Conservation (phyloP, 345 rosid species). For the Streptanthus diversifolius region DNA sequence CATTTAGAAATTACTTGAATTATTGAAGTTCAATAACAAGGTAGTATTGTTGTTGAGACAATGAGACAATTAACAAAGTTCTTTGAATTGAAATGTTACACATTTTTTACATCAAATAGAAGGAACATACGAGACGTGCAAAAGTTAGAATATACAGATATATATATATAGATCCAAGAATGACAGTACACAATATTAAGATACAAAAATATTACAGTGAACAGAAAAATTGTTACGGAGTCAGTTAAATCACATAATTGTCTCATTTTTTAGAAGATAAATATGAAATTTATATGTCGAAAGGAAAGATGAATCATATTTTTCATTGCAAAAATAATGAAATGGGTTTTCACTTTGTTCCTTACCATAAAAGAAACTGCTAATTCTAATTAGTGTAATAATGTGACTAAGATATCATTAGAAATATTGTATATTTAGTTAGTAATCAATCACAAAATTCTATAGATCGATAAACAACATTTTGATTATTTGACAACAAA, state of each 20-base stretch:
- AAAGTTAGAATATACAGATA: not conserved
- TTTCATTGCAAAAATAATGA: not conserved
- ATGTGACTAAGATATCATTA: not conserved
- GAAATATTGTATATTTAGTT: not conserved
- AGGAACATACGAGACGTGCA: not conserved
- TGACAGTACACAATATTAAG: not conserved
- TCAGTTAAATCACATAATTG: not conserved
- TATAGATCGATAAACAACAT: not conserved
- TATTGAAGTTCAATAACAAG: slow-evolving; percentile 4
- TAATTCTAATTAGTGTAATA: not conserved
- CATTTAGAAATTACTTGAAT: slow-evolving; percentile 13
- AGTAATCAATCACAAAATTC: not conserved
- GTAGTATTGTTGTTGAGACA: not conserved
- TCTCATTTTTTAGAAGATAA: not conserved
- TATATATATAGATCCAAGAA: not conserved
- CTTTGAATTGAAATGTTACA: not conserved
- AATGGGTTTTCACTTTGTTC: not conserved
- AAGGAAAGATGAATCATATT: not conserved
- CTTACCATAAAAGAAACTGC: not conserved
- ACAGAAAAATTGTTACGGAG: not conserved
- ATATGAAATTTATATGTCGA: not conserved
- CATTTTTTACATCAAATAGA: not conserved
- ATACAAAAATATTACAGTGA: not conserved
- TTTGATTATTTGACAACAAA: not conserved
- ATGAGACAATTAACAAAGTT: not conserved